These are phyloP conservation scores for Wickerhamomyces sp. DNA, from an alignment of 1,139 yeast genomes.

Conservation along the genomic window DNA sequence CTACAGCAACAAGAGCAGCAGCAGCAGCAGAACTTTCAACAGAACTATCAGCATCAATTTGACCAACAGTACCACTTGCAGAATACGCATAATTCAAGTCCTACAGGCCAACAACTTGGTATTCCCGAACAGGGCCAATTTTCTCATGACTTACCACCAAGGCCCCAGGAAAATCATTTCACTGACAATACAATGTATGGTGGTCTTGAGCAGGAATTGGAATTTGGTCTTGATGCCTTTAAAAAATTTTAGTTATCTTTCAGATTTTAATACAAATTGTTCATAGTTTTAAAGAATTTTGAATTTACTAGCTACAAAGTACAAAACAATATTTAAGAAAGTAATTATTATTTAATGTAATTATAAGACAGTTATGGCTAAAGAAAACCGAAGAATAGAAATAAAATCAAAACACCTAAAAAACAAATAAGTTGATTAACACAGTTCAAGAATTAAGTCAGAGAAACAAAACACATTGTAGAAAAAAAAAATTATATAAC, in stretches of 20 bases:
- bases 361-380: too few species aligned
- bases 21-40: slow-evolving; percentile 20
- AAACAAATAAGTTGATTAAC: too few species aligned
- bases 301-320: too few species aligned
- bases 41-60: slow-evolving; percentile 16
- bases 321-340: too few species aligned
- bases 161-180: slow-evolving; percentile 34
- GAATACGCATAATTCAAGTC: slow-evolving; percentile 20
- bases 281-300: too few species aligned
- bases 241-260: slow-evolving; percentile 2
- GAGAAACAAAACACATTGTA: not conserved
- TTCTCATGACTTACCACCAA: slow-evolving; percentile 37
- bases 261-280: too few species aligned
- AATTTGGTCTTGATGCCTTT: slow-evolving; percentile 47
- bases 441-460: too few species aligned
- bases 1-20: slow-evolving; percentile 20
- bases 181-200: slow-evolving; percentile 26
- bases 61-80: slow-evolving; percentile 14
- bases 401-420: not conserved
- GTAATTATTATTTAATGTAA: too few species aligned
- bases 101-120: slow-evolving; percentile 25
- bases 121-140: slow-evolving; percentile 33
- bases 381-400: not conserved
- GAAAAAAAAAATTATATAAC: not conserved
- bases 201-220: slow-evolving; percentile 54